Evolutionary conservation across 1,284 basidiomycete genomes (phyloP), one percentile per base, ranked within the genome.

Genomic region (Melampsora abietis-canadensis): DNA sequence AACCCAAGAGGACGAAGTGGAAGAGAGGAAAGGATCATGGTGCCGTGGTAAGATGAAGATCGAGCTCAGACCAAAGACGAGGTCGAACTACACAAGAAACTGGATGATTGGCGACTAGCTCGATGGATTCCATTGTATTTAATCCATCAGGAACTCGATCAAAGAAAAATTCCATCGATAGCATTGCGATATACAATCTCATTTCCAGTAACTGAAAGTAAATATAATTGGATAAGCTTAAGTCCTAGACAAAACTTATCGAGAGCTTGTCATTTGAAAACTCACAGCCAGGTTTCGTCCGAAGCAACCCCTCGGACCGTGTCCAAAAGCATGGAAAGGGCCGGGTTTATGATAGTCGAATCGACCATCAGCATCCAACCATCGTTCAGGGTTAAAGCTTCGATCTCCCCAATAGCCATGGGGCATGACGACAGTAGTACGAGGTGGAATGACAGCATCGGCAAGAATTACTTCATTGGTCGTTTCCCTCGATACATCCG

Each of bases 141-240:
- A 51, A 46, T 19, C 54, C 68, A n/a, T 62, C 48, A 40, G 68
- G 68, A 47, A 72, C 68, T 37, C 46, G 47, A 63, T 72, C 68
- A 40, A 72, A 72, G 48, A 72, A 72, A 34, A 72, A 27, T 34
- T 64, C 60, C 68, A 72, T 72, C 19, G 31, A 47, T 47, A 72
- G 60, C 60, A 72, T 72, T 19, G 68, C 59, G n/a, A 72, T 72
- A 40, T 72, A 72, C 40, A 72, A 44, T 54, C 63, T 72, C 46
- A 72, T 54, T 48, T 72, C 68, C 17, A 72, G 37, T 51, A 72
- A 30, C 68, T 72, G 21, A 8, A 21, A 21, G 37, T 3, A 24
- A 21, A 64, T 63, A 30, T 19, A 51, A 34, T 46, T 24, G 27
- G 17, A 68, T 10, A 27, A 30, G 21, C 24, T 31, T 31, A 27